Evolutionary conservation across 768 basidiomycete species (phyloP).

Genomic region (Boletus subcaerulescens): DNA sequence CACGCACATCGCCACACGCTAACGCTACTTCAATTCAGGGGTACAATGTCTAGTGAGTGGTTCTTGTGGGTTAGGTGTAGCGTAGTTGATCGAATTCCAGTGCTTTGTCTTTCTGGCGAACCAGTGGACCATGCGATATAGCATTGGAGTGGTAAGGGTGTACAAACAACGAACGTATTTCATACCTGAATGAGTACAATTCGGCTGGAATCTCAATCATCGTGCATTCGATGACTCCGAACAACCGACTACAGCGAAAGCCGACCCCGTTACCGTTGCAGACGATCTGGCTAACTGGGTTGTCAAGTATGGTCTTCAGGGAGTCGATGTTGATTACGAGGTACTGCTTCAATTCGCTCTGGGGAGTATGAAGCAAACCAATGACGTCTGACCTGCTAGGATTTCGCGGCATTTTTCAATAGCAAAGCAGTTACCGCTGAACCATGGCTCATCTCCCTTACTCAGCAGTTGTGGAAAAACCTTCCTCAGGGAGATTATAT

Average conservation of each 20-base stretch:
- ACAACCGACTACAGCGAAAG: slow-evolving; percentile 39
- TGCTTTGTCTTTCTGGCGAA: slow-evolving; percentile 40
- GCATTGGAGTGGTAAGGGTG: slow-evolving; percentile 43
- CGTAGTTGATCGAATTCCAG: slow-evolving; percentile 8
- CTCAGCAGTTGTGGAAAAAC: slow-evolving; percentile 26
- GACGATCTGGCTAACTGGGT: slow-evolving; percentile 45
- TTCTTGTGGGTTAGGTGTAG: too few relatives aligned
- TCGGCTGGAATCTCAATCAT: slow-evolving; percentile 55
- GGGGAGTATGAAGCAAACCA: background rate
- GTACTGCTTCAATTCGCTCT: slow-evolving; percentile 6
- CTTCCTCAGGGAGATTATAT: slow-evolving; percentile 32
- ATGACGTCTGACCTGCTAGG: slow-evolving; percentile 12
- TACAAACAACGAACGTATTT: slow-evolving; percentile 34
- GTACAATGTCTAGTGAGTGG: too few relatives aligned
- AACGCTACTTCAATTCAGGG: too few relatives aligned
- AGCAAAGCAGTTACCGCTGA: slow-evolving; percentile 31
- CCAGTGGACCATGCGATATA: slow-evolving; percentile 42
- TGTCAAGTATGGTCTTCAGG: slow-evolving; percentile 43
- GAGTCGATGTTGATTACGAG: slow-evolving; percentile 55
- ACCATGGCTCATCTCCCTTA: slow-evolving; percentile 31
- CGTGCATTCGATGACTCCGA: slow-evolving; percentile 45
- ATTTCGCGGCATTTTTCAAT: slow-evolving; percentile 29
- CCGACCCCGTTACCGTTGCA: slow-evolving; percentile 37
- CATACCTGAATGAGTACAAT: slow-evolving; percentile 46
- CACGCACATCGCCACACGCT: too few relatives aligned